Conservation (phyloP, 768 basidiomycete species). For the Tricholoma matsutake region DNA sequence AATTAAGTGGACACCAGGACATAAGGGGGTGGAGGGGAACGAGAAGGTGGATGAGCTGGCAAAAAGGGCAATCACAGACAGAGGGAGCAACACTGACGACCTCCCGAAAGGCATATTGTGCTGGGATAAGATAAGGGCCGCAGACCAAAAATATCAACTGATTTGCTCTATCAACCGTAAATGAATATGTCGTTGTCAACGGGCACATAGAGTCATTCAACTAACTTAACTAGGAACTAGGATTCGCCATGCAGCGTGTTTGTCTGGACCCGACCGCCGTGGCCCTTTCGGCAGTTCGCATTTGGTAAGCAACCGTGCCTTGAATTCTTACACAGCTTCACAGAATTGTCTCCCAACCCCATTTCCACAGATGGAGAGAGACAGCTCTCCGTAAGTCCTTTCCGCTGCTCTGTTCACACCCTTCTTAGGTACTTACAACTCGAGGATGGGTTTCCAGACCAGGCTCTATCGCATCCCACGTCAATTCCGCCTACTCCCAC, state of each 20-base stretch:
- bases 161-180: no score
- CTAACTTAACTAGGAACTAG: no score
- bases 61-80: no score
- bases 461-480: slow-evolving; percentile 34
- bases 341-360: not conserved
- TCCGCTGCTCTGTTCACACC: slow-evolving; percentile 12
- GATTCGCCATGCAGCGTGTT: slow-evolving; percentile 20
- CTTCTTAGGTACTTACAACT: not conserved
- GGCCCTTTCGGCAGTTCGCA: slow-evolving; percentile 11
- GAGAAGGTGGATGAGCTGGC: no score
- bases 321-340: slow-evolving; percentile 8
- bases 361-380: slow-evolving; percentile 10
- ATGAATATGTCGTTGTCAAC: no score
- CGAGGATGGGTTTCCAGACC: slow-evolving; percentile 28
- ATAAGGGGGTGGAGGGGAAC: no score
- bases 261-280: slow-evolving; percentile 44
- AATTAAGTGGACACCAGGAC: no score
- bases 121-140: no score
- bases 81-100: no score
- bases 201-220: no score
- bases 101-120: no score
- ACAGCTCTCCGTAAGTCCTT: slow-evolving; percentile 14
- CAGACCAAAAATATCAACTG: no score
- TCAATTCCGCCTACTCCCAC: slow-evolving; percentile 42
- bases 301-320: slow-evolving; percentile 18